phyloP scores from a whole-genome alignment of 140 eudicot species.

The Senecio squalidus region DNA sequence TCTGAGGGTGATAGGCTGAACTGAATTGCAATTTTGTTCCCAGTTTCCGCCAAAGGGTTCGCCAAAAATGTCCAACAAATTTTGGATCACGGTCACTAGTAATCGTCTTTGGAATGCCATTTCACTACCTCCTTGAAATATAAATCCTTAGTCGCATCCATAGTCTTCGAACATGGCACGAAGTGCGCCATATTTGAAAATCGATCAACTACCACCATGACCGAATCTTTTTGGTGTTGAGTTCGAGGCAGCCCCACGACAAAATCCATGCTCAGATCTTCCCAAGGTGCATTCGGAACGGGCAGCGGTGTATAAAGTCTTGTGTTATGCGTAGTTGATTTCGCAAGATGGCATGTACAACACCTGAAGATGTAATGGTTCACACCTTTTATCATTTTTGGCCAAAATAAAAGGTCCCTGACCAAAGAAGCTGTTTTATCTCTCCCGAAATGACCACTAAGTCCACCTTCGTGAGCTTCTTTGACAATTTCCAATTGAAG shows the following conservation, averaged over 20 bases:
- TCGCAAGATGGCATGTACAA: no score
- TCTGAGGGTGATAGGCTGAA: not conserved
- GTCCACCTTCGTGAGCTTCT: not conserved
- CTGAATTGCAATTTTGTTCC: not conserved
- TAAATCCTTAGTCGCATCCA: not conserved
- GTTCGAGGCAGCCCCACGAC: not conserved
- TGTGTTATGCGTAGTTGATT: no score
- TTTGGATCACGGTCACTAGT: not conserved
- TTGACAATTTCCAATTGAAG: not conserved
- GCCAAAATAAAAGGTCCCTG: not conserved
- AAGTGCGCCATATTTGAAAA: not conserved
- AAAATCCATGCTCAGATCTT: not conserved
- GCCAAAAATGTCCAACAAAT: not conserved
- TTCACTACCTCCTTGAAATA: not conserved
- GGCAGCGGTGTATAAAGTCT: not conserved
- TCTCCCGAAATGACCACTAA: not conserved
- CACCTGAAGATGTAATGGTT: not conserved
- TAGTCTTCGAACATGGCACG: no score
- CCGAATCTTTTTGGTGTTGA: not conserved
- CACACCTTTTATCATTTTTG: no score
- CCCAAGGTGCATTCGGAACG: no score
- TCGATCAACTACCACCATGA: not conserved
- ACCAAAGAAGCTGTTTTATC: not conserved
- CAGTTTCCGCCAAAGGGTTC: not conserved
- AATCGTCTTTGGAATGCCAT: not conserved